phyloP scores from a whole-genome alignment of 257 asterid species.

The Solanum acaule region DNA sequence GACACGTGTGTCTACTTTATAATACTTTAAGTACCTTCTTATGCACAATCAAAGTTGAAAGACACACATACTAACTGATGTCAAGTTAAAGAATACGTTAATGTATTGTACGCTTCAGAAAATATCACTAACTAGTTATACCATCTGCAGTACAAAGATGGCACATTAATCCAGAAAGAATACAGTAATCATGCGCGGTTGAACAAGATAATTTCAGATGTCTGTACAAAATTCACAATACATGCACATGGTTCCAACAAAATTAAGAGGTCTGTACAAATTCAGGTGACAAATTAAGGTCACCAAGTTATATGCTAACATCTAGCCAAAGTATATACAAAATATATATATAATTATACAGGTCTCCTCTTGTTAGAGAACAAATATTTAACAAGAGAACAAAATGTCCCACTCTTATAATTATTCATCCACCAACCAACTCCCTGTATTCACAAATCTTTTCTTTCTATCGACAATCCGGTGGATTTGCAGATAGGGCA shows the following conservation, averaged over 20 bases:
- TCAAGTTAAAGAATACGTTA: background rate
- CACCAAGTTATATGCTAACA: conserved; percentile 7
- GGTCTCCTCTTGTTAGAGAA: conserved; percentile 1
- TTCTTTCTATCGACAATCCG: conserved; percentile 11
- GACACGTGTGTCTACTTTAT: background rate
- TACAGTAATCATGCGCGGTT: background rate
- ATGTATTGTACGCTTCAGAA: background rate
- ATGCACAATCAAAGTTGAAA: background rate
- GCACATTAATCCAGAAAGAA: background rate
- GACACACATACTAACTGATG: background rate
- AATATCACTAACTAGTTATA: background rate
- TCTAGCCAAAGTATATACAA: conserved; percentile 38
- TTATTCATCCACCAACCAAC: conserved; percentile 18
- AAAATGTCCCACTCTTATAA: conserved; percentile 20
- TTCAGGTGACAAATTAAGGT: conserved; percentile 32
- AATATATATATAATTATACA: conserved; percentile 26
- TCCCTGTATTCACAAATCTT: conserved; percentile 18
- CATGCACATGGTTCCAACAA: background rate
- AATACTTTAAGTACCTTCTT: background rate
- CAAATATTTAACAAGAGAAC: background rate
- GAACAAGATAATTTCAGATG: conserved; percentile 13
- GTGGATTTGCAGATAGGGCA: conserved; percentile 19
- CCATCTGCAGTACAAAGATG: background rate
- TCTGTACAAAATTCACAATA: conserved; percentile 40
- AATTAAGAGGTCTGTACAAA: conserved; percentile 42